Base-by-base conservation (phyloP, 1,284 basidiomycete species). In the Cryptococcus sp. region DNA sequence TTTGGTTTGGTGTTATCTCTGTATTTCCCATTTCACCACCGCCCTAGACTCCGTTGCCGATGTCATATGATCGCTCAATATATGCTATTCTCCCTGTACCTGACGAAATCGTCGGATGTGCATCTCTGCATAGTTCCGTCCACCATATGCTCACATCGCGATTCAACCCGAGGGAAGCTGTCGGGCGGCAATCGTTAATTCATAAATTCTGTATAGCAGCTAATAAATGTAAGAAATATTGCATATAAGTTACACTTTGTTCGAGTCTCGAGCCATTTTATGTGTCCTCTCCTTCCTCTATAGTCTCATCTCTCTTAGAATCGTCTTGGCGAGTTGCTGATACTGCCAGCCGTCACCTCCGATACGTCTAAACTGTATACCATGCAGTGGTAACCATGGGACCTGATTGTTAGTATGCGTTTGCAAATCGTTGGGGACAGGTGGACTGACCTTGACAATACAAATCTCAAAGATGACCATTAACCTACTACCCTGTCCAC, bases 261-360 rank as follows among this genome's bases (percentile, higher is more conserved):
- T n/a, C n/a, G n/a, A n/a, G n/a, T n/a, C n/a, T n/a, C n/a, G n/a
- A n/a, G n/a, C n/a, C n/a, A n/a, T n/a, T n/a, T 28, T 28, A 28
- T 28, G 28, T 11, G 28, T 28, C 28, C 28, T 11, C 4, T 28
- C 28, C 28, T 11, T 4, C 28, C 28, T 55, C 59, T 39, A 92
- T 79, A 97, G 78, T 78, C 94, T 92, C 75, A 97, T 82, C 75
- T 96, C 92, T 52, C 89, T 88, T 63, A 97, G 74, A 41, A 97
- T 91, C 54, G 92, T 81, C 67, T 91, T 84, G n/a, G 92, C 93
- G 46, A 98, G 81, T 87, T 91, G 92, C 72, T 92, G 88, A 73
- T 97, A 96, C 76, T 97, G 91, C 93, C 92, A 97, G 2, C 90
- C 90, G 62, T 97, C 91, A 2, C 93, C 93, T 42, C 88, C 84